These are phyloP conservation scores for Colletotrichum higginsianum DNA, from an alignment of 2,329 filamentous ascomycete species.

Conservation along the genomic window DNA sequence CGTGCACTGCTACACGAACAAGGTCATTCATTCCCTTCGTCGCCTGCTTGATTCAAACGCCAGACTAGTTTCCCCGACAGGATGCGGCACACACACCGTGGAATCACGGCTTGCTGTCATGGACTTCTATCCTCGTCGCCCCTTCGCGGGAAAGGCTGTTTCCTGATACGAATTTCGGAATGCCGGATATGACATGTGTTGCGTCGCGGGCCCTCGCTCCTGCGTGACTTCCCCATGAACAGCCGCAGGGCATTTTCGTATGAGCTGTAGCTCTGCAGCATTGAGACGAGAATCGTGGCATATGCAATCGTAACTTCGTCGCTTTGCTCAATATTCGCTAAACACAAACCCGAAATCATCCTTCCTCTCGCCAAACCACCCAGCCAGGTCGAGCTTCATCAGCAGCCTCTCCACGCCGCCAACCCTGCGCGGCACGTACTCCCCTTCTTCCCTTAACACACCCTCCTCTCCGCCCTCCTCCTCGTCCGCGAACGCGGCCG, in stretches of 20 bases:
- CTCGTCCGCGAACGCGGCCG: conserved; percentile 61
- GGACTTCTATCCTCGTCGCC: not conserved
- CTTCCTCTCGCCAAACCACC: conserved; percentile 63
- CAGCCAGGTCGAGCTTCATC: conserved; percentile 89
- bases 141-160: not conserved
- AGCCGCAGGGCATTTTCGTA: not conserved
- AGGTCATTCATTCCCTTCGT: not conserved
- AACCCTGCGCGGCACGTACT: conserved; percentile 79
- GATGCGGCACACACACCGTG: no score
- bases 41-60: no score
- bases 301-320: not conserved
- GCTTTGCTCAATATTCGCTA: conserved; percentile 24
- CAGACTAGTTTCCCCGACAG: not conserved
- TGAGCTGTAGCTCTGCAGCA: not conserved
- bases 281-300: not conserved
- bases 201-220: not conserved
- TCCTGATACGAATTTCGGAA: not conserved
- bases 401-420: conserved; percentile 87
- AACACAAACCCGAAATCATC: conserved; percentile 38
- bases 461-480: conserved; percentile 52
- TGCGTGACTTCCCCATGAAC: not conserved
- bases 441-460: conserved; percentile 58
- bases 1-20: not conserved
- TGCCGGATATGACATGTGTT: not conserved
- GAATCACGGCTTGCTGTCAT: not conserved